phyloP scores from a whole-genome alignment of 306 rosid species.

The Lathyrus tuberosus region DNA sequence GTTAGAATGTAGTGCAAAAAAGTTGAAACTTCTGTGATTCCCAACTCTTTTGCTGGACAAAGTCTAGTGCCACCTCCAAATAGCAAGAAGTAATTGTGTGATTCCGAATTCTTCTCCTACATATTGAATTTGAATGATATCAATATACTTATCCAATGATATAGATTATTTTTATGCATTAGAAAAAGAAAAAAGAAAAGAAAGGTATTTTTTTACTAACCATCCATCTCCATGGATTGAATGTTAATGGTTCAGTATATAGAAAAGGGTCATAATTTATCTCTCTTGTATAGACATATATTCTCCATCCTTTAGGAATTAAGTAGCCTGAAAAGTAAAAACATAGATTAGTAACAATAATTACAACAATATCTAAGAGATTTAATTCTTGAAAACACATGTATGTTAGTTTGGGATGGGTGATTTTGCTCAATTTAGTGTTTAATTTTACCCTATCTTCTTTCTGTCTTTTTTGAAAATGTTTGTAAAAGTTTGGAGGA shows the following conservation, averaged over 20 bases:
- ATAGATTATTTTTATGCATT: slow-evolving; percentile 9
- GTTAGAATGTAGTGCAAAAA: slow-evolving; percentile 90
- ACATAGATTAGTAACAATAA: slow-evolving; percentile 3
- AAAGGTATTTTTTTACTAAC: slow-evolving; percentile 45
- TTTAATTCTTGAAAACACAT: slow-evolving; percentile 20
- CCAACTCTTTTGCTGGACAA: slow-evolving; percentile 96
- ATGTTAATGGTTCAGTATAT: slow-evolving; percentile 79
- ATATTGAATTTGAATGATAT: slow-evolving; percentile 34
- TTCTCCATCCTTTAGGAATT: slow-evolving; percentile 94
- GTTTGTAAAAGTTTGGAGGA: too few species aligned
- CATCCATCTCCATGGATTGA: slow-evolving; percentile 99
- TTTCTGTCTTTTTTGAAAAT: too few species aligned
- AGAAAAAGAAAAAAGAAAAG: neutral
- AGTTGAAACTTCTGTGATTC: slow-evolving; percentile 84
- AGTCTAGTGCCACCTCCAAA: slow-evolving; percentile 93
- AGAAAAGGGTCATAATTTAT: slow-evolving; percentile 70
- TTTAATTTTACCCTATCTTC: too few species aligned
- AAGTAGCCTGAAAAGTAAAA: slow-evolving; percentile 65
- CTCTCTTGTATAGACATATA: slow-evolving; percentile 93
- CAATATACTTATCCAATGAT: neutral
- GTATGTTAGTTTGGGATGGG: too few species aligned
- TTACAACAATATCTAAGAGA: neutral
- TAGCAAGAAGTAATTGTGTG: slow-evolving; percentile 62
- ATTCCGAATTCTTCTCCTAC: slow-evolving; percentile 72
- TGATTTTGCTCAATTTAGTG: too few species aligned